These are phyloP conservation scores for Rhinocladiella mackenziei DNA, from an alignment of 2,329 filamentous ascomycete genomes.

Conservation along the genomic window DNA sequence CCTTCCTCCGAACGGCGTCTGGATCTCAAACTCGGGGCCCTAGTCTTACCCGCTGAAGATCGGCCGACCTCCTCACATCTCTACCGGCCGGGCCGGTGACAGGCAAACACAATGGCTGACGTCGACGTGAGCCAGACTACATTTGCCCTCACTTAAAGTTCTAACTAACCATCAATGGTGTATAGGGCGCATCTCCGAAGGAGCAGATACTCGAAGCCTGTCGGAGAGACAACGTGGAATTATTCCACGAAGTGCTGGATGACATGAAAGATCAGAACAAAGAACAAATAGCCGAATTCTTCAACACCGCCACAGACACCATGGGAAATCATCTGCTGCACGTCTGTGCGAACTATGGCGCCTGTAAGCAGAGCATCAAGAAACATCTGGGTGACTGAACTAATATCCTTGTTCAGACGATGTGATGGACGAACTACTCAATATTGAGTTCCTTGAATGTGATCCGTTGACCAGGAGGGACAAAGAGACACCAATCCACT, in stretches of 20 bases:
- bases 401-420: conserved; percentile 37
- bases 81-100: not conserved
- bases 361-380: conserved; percentile 58
- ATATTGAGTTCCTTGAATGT: conserved; percentile 48
- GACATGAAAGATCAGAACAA: conserved; percentile 54
- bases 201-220: conserved; percentile 90
- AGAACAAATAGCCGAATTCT: conserved; percentile 66
- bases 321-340: conserved; percentile 88
- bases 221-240: conserved; percentile 84
- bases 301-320: conserved; percentile 81
- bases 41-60: no score
- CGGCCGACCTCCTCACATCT: not conserved
- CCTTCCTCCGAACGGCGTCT: no score
- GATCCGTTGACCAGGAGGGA: conserved; percentile 46
- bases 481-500: conserved; percentile 45
- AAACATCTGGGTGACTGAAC: not conserved
- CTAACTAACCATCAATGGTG: conserved; percentile 3
- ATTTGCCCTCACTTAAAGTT: not conserved
- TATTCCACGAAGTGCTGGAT: conserved; percentile 71
- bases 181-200: conserved; percentile 74
- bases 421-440: conserved; percentile 46
- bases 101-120: conserved; percentile 39
- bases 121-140: conserved; percentile 37
- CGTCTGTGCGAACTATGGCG: conserved; percentile 78
- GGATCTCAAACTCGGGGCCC: no score